Percentiles rank a stretch among this genome's conserved stretches.
phyloP scores from a whole-genome alignment of 495 filamentous ascomycete genomes.

The Tuber indicum region DNA sequence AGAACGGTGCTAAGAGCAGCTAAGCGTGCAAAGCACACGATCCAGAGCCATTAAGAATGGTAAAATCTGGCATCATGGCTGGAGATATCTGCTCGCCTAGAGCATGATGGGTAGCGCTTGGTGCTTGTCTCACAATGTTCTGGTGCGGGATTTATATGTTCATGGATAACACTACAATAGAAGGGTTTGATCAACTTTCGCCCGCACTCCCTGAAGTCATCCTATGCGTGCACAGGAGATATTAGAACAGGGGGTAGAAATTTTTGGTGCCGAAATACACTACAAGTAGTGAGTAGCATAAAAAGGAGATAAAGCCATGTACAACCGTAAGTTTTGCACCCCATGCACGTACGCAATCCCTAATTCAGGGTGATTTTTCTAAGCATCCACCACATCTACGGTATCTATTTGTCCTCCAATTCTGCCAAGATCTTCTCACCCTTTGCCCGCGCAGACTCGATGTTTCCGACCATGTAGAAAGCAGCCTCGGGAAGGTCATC shows the following conservation, averaged over 20 bases:
- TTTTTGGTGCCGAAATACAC: neutral
- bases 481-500: slow-evolving; percentile 87
- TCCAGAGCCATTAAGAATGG: no score
- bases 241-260: neutral
- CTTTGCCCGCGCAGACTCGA: slow-evolving; percentile 88
- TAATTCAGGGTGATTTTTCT: neutral
- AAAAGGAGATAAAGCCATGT: neutral
- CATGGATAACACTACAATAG: neutral
- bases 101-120: neutral
- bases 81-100: neutral
- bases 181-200: neutral
- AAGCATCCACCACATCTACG: neutral
- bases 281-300: neutral
- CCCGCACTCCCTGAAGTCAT: neutral
- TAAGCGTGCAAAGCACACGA: no score
- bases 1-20: no score
- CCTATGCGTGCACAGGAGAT: neutral
- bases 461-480: slow-evolving; percentile 69
- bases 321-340: neutral
- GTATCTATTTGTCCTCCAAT: slow-evolving; percentile 53
- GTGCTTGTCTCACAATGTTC: neutral
- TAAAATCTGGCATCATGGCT: neutral
- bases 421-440: slow-evolving; percentile 99
- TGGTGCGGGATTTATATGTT: neutral
- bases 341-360: neutral